phyloP scores from a whole-genome alignment of 2,329 filamentous ascomycete genomes.

The Massarina eburnea region DNA sequence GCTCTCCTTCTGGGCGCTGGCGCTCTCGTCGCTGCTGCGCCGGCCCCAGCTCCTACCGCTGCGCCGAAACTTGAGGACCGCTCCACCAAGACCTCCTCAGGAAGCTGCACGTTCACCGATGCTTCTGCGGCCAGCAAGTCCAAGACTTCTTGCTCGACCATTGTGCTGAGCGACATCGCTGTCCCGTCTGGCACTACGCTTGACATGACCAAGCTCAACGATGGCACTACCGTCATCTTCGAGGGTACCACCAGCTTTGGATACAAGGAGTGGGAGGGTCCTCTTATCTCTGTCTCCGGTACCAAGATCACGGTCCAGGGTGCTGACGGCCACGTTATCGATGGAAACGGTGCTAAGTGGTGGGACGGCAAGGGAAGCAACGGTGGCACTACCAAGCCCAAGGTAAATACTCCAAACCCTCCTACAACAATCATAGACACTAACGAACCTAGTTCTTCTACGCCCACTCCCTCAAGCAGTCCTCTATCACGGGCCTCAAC shows the following conservation, averaged over 20 bases:
- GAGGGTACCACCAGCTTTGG: conserved; percentile 67
- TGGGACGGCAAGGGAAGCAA: conserved; percentile 53
- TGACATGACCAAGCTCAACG: conserved; percentile 57
- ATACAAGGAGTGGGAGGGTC: conserved; percentile 66
- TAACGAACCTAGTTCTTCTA: conserved; percentile 64
- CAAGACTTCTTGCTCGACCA: conserved; percentile 57
- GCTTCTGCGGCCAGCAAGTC: conserved; percentile 51
- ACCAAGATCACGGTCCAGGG: conserved; percentile 62
- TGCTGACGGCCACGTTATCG: conserved; percentile 56
- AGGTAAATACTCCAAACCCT: conserved; percentile 13
- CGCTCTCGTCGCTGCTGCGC: conserved; percentile 33
- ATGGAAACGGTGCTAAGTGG: conserved; percentile 58
- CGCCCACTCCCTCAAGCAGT: conserved; percentile 55
- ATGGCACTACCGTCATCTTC: conserved; percentile 61
- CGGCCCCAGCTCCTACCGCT: conserved; percentile 3
- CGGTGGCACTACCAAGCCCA: conserved; percentile 49
- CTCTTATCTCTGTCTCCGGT: conserved; percentile 64
- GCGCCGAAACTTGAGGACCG: no score
- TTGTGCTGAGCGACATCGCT: conserved; percentile 55
- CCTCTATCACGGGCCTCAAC: conserved; percentile 53
- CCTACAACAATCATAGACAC: not conserved
- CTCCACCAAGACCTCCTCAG: conserved; percentile 29
- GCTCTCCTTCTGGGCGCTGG: conserved; percentile 23
- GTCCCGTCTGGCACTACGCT: conserved; percentile 63
- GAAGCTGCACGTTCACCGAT: conserved; percentile 59